Evolutionary conservation across 2,329 filamentous ascomycete genomes (phyloP).

Genomic region (Fusarium stilboides): DNA sequence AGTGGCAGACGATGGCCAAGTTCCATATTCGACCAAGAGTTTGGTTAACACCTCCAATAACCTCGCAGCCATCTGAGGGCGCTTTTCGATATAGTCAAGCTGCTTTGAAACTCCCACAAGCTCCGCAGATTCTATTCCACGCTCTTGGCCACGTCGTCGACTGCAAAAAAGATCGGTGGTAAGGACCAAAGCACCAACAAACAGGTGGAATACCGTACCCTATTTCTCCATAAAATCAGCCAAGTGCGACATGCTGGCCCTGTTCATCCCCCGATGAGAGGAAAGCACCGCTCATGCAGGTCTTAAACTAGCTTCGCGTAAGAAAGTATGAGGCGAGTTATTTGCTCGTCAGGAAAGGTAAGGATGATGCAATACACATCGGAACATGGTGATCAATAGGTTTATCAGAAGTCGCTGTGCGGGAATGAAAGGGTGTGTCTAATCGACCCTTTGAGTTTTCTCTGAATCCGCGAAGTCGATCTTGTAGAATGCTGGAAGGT

Average conservation of each 20-base stretch:
- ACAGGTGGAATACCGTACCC: conserved; percentile 12
- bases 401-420: conserved; percentile 10
- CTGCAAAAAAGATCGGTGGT: conserved; percentile 1
- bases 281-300: conserved; percentile 1
- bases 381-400: conserved; percentile 1
- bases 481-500: not conserved
- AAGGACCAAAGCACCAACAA: conserved; percentile 1
- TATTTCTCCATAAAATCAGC: conserved; percentile 12
- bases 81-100: not conserved
- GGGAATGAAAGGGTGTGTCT: not conserved
- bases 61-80: conserved; percentile 4
- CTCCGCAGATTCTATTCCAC: not conserved
- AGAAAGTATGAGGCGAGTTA: not conserved
- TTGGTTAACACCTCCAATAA: not conserved
- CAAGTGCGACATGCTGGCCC: not conserved
- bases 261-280: not conserved
- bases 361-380: not conserved
- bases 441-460: not conserved
- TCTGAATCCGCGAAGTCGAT: not conserved
- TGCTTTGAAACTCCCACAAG: not conserved
- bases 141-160: not conserved
- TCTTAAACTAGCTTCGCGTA: not conserved
- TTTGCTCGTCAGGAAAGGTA: not conserved
- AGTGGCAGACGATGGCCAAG: not conserved
- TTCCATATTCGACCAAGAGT: not conserved